A percentile compares a stretch with the other conserved stretches of the same genome.
phyloP scores from a whole-genome alignment of 2,329 filamentous ascomycete species.

The Fusarium coffeatum region DNA sequence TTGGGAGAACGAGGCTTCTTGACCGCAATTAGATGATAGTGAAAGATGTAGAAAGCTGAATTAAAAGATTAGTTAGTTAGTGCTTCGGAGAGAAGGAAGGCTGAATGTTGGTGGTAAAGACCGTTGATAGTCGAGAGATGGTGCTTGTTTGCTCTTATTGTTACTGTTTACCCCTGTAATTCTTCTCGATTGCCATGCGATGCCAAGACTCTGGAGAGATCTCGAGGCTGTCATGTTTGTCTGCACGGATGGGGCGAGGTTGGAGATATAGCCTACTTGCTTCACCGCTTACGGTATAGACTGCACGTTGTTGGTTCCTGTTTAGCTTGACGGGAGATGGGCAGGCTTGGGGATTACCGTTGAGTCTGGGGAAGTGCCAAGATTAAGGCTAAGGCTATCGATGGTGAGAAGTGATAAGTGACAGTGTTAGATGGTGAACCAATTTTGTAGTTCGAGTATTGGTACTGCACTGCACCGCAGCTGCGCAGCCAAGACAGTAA shows the following conservation, averaged over 20 bases:
- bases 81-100: neutral
- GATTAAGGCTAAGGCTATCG: neutral
- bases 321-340: conserved; percentile 5
- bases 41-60: neutral
- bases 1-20: neutral
- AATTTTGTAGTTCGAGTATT: neutral
- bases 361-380: neutral
- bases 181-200: neutral
- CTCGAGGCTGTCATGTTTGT: conserved; percentile 1
- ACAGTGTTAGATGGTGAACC: neutral
- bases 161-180: neutral
- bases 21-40: neutral
- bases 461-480: neutral
- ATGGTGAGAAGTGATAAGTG: neutral
- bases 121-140: neutral
- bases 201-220: conserved; percentile 1
- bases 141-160: neutral
- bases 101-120: neutral
- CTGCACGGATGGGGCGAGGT: neutral
- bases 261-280: conserved; percentile 8
- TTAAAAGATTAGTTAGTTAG: neutral
- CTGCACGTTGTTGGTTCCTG: conserved; percentile 4
- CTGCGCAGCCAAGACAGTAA: neutral
- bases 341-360: neutral
- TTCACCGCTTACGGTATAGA: neutral